Evolutionary conservation across 176 grass and related monocot genomes (phyloP).

Genomic region (Avena atlantica): DNA sequence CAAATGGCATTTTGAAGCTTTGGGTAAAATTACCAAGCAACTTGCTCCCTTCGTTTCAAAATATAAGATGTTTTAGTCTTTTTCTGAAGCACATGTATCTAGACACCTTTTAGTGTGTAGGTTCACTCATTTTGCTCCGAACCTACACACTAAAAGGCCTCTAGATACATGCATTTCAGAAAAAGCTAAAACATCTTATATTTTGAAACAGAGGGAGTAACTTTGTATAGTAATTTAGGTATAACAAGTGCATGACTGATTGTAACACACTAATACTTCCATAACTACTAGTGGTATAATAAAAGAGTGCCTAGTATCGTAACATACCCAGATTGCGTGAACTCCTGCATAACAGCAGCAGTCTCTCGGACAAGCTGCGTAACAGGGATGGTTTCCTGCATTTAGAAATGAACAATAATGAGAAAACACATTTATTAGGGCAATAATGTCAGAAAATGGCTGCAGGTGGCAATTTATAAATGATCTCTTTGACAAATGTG

Average conservation of each 20-base stretch:
- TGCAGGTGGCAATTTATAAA: constrained; percentile 6
- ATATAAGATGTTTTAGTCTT: no score
- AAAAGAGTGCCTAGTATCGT: constrained; percentile 5
- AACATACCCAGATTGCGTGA: constrained; percentile 92
- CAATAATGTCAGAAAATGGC: neutral
- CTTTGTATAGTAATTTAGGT: neutral
- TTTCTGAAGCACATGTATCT: no score
- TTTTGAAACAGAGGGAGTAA: no score
- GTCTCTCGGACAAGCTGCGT: constrained; percentile 98
- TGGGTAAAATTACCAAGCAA: neutral
- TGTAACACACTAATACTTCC: neutral
- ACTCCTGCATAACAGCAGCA: constrained; percentile 99
- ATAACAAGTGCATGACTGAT: neutral
- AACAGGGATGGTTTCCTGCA: constrained; percentile 86
- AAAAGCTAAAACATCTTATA: no score
- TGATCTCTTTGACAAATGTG: neutral
- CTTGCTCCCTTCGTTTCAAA: neutral
- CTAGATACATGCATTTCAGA: no score
- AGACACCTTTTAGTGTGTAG: no score
- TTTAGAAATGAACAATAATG: constrained; percentile 20
- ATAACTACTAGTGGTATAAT: neutral
- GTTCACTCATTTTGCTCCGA: no score
- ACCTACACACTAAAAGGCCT: no score
- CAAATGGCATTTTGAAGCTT: neutral
- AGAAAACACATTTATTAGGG: constrained; percentile 21